Base-by-base conservation (phyloP, 2,329 filamentous ascomycete species). In the Arthrobotrys conoides region DNA sequence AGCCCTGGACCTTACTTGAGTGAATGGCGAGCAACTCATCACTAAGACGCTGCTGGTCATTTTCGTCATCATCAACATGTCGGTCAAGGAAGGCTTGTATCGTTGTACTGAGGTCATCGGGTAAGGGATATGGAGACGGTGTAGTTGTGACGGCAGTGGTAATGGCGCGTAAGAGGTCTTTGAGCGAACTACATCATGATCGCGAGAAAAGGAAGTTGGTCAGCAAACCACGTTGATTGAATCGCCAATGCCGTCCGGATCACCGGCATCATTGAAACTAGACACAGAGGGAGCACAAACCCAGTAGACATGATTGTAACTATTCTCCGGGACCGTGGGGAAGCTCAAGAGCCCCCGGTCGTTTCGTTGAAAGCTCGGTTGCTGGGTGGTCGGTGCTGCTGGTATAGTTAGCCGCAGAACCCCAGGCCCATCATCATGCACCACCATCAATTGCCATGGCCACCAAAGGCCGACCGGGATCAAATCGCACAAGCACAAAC, bases 21-120 rank as follows among this genome's bases (percentile, higher is more conserved):
- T 91, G 93, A 68, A 93, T 87, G 24, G 87, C 84, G 48, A 91
- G 85, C 6, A 96, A 87, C 81, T 94, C 92, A 48, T 93, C 91
- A 79, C 93, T 90, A 64, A 94, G 87, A 72, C 90, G 89, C 80
- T 93, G 91, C n/a, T 90, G 88, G 48, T 90, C 87, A 71, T 87
- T 85, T 65, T 93, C 91, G 82, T 94, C 92, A 80, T 89, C 88
- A 81, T 88, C 88, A 71, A 88, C 86, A 83, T 93, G 90, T 82
- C 90, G 90, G 55, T 90, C 88, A 63, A 93, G 86, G 84, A 93
- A 95, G 76, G 86, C 86, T 70, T 90, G 87, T 80, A 94, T 90
- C 66, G 89, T 86, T 48, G 87, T 85, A 80, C 87, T 84, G 66
- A 93, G 86, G 72, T 91, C 89, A 80, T 91, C 87, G 57, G 92